Base-by-base conservation (phyloP, 1,139 yeast species). In the Yamadazyma siamensis region DNA sequence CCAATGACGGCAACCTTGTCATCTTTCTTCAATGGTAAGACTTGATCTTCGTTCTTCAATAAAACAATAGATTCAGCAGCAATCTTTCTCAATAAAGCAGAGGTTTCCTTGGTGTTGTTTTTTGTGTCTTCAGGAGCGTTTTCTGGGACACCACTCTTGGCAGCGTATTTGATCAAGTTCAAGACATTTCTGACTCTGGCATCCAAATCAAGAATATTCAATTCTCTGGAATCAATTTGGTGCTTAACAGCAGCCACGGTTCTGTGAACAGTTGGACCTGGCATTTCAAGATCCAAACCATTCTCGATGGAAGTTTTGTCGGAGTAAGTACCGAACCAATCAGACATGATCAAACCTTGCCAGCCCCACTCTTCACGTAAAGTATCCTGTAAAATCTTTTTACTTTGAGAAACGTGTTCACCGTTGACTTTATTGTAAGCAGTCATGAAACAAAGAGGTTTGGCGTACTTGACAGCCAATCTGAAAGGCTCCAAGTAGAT, bases 261-360 rank as follows among this genome's bases (percentile, higher is more conserved):
- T 52, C 82, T 57, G 54, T 64, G 65, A 25, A 57, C 46, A 18
- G 78, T 50, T 3, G 77, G 75, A 18, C 83, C 84, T 1, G 84
- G 84, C 80, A 77, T 77, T 49, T 77, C 84, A 39, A 77, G 52
- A 44, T 75, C 79, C 35, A 77, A 53, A 7, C 83, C 83, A 30
- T 70, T 71, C 31, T 65, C 63, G 36, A 77, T 49, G 5, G 79
- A 56, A 15, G 59, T 62, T 33, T 61, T 64, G 21, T 61, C 54
- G 17, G 77, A 61, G 44, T 73, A 75, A 6, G 67, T 61, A 27
- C 84, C 84, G 47, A 48, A 71, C 84, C 84, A 78, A 51, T 78
- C 84, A 21, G 78, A 69, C 76, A 77, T 75, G 19, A 69, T 54
- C 32, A 68, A 50, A 13, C 83, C 83, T 14, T 67, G 59, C 68